Conservation (phyloP, 768 basidiomycete genomes). For the Auriscalpium microsporum region DNA sequence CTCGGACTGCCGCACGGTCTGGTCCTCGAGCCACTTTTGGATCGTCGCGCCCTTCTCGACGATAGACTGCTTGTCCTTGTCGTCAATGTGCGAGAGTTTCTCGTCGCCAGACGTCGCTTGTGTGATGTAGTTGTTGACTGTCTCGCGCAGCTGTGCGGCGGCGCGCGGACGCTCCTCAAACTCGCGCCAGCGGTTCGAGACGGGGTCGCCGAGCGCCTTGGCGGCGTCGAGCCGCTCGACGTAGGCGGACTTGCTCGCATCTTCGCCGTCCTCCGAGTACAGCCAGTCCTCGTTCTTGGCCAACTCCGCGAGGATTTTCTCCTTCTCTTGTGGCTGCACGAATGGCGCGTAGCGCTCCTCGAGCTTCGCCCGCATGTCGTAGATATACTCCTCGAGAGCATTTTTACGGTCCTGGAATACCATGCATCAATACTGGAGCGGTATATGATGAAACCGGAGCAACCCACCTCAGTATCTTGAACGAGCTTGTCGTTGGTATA, state of each 20-base stretch:
- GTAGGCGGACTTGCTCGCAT: slow-evolving; percentile 94
- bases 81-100: slow-evolving; percentile 81
- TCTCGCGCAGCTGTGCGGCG: slow-evolving; percentile 73
- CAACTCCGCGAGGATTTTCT: slow-evolving; percentile 60
- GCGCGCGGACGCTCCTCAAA: slow-evolving; percentile 69
- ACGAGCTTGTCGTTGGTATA: slow-evolving; percentile 90
- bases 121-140: slow-evolving; percentile 76
- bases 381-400: slow-evolving; percentile 97
- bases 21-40: slow-evolving; percentile 95
- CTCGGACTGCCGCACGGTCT: slow-evolving; percentile 80
- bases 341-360: slow-evolving; percentile 79
- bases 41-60: slow-evolving; percentile 86
- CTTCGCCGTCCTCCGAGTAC: slow-evolving; percentile 93
- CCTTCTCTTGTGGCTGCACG: slow-evolving; percentile 70
- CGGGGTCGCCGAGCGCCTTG: slow-evolving; percentile 80
- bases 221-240: slow-evolving; percentile 73
- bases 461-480: slow-evolving; percentile 86
- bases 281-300: slow-evolving; percentile 91
- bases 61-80: slow-evolving; percentile 76
- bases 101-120: slow-evolving; percentile 83
- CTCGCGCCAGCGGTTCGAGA: slow-evolving; percentile 78
- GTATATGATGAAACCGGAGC: neutral
- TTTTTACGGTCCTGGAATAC: slow-evolving; percentile 86
- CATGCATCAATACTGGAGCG: neutral
- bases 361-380: slow-evolving; percentile 88